These are phyloP conservation scores for Cytidiella melzeri DNA, from an alignment of 768 basidiomycete species.

Conservation along the genomic window DNA sequence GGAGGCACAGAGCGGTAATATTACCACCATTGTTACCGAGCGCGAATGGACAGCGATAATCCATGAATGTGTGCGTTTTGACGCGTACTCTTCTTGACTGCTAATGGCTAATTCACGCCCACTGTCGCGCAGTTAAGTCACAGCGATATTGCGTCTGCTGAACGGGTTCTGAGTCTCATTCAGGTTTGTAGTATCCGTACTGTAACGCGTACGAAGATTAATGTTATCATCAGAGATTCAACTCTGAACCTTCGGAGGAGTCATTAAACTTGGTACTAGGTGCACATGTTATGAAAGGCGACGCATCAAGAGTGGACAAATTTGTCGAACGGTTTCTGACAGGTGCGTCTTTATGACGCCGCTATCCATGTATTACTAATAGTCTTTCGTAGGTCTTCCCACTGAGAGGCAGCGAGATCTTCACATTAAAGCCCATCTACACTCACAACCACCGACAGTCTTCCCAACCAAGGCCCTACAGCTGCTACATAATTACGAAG, in stretches of 20 bases:
- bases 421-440: slow-evolving; percentile 64
- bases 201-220: background rate
- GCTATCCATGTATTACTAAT: slow-evolving; percentile 8
- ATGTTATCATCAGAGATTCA: slow-evolving; percentile 31
- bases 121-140: slow-evolving; percentile 35
- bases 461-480: slow-evolving; percentile 60
- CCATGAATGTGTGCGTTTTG: no score
- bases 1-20: background rate
- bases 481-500: slow-evolving; percentile 70
- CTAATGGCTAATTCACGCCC: no score
- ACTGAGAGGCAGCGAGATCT: slow-evolving; percentile 60
- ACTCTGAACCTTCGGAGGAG: slow-evolving; percentile 29
- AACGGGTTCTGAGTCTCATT: slow-evolving; percentile 49
- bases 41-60: background rate
- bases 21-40: background rate
- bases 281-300: slow-evolving; percentile 41
- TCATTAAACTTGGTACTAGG: slow-evolving; percentile 42
- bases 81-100: no score
- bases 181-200: slow-evolving; percentile 25
- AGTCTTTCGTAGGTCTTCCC: slow-evolving; percentile 25
- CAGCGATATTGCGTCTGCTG: slow-evolving; percentile 43
- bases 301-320: slow-evolving; percentile 39
- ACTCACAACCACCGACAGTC: slow-evolving; percentile 36
- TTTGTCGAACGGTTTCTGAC: slow-evolving; percentile 30
- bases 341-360: background rate